Base-by-base conservation (phyloP, 306 rosid species). In the Vigna radiata region DNA sequence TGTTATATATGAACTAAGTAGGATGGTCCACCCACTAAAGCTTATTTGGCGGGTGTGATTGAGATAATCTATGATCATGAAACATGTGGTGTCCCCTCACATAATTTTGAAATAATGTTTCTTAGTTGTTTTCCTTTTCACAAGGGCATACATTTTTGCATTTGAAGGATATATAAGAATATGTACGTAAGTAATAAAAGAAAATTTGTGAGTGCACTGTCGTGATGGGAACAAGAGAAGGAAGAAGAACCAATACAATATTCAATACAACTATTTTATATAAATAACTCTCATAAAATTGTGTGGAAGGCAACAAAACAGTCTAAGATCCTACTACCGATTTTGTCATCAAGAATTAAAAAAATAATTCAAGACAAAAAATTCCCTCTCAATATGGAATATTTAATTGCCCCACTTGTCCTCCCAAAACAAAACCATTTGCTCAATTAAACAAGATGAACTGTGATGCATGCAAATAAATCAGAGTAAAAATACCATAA, bases 1-100 rank as follows among this genome's bases (percentile, higher is more conserved):
- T 43, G 68, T 77, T 72, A 53, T 10, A 53, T 10, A 72, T 74
- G 63, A 78, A 77, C 74, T 68, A 59, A 82, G 74, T 80, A 83
- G 83, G 52, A 74, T 74, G 88, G 85, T 81, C 85, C 83, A 85
- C 81, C 64, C 82, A 85, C 88, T 82, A 75, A 29, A 70, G 43
- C 72, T 75, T 79, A 79, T 62, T 60, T 23, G 68, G 63, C 75
- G 83, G 73, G 41, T 77, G 50, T 68, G 76, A 27, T 67, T 27
- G 47, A 2, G 70, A 66, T 76, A 70, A 69, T 68, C 63, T 52
- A 41, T 36, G 63, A 83, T 75, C 76, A 67, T 64, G 70, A 78
- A 78, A 73, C 76, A 44, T 62, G 67, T 75, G 49, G 76, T 63
- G 79, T 71, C 47, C 75, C 78, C 73, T 17, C 81, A 11, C 54